Conservation (phyloP, 1,284 basidiomycete species). For the Apiotrichum gracile region DNA sequence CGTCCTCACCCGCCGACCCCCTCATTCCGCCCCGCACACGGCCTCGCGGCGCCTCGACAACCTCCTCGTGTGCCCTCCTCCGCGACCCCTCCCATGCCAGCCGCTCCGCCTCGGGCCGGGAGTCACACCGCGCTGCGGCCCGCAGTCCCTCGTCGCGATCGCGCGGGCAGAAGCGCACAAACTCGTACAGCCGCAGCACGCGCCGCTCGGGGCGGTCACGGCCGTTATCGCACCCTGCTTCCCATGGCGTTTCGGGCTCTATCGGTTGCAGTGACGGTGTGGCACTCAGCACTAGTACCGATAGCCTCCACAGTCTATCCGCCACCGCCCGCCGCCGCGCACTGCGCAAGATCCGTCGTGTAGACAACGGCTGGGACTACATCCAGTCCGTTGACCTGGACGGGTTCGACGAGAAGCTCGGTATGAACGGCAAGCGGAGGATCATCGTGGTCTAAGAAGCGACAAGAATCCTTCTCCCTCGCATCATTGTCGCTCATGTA, state of each 20-base stretch:
- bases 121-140: neutral
- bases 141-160: neutral
- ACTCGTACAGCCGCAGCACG: neutral
- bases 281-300: too few relatives aligned
- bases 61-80: too few relatives aligned
- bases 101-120: neutral
- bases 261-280: too few relatives aligned
- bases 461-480: neutral
- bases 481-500: neutral
- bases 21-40: too few relatives aligned
- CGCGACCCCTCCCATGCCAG: neutral
- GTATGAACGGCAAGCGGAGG: neutral
- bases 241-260: neutral
- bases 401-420: neutral
- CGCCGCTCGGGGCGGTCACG: neutral
- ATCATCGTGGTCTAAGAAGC: neutral
- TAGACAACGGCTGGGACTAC: neutral
- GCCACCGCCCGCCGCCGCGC: neutral
- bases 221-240: neutral
- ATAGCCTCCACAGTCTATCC: neutral
- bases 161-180: neutral
- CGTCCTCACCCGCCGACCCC: too few relatives aligned
- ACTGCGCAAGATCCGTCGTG: neutral
- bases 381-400: conserved; percentile 3
- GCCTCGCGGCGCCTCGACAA: too few relatives aligned